Base-by-base conservation (phyloP, 371 early-diverging fungal species). In the Ecytonucleospora hepatopenaei region DNA sequence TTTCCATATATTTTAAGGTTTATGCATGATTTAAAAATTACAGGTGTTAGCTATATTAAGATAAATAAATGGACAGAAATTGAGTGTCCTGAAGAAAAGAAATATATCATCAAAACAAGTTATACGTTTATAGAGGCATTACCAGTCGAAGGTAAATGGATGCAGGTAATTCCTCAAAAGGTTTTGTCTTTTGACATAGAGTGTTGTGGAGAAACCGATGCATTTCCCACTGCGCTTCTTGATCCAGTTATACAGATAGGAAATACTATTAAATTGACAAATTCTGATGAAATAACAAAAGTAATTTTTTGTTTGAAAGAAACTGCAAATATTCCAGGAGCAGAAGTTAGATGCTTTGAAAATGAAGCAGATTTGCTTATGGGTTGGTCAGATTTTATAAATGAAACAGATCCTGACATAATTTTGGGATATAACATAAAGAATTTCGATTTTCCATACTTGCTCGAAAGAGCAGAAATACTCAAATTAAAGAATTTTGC, bases 181-280 rank as follows among this genome's bases (percentile, higher is more conserved):
- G 87, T 97, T 54, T 74, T 97, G 48, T 90, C 90, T 73, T 91
- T 96, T 74, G 99, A 98, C 86, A 94, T 98, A 68, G 99, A 98
- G 82, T 94, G 95, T 74, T 88, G 90, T 40, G 94, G 95, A 23
- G 82, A 92, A 35, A 89, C 88, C 65, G 91, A 91, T 47, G 80
- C 89, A n/a, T 98, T 98, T 70, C 98, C 99, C 0, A 90, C 90
- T 54, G 83, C 98, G 12, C 76, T 84, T 51, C 67, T 83, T 1
- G 98, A 97, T 80, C 91, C 97, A 0, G 90, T 98, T n/a, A 97
- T 97, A 69, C 99, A 98, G 78, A 97, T 98, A 71, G 99, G 97
- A 2, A 90, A 88, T 54, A 78, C 71, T 59, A 84, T 94, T 35
- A 86, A 92, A 1, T 87, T 90, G 0, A 71, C 87, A 1, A 94